A percentile compares a stretch with the other conserved stretches of the same genome.
Evolutionary conservation across 2,329 filamentous ascomycete genomes (phyloP).

Genomic region (Leptographium procerum): DNA sequence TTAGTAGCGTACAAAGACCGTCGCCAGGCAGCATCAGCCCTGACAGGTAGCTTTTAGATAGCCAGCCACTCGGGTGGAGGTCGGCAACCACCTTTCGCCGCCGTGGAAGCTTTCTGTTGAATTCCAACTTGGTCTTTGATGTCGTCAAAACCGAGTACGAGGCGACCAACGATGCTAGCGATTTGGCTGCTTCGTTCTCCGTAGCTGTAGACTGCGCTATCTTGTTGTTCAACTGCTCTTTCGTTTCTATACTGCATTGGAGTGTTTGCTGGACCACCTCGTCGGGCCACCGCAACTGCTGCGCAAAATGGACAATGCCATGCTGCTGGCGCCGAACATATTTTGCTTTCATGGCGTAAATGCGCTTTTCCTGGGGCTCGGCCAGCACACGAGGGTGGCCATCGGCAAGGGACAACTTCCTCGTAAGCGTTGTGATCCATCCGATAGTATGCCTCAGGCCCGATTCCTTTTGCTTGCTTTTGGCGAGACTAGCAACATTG

Average conservation of each 20-base stretch:
- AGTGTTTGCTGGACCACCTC: slow-evolving; percentile 11
- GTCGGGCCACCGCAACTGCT: slow-evolving; percentile 50
- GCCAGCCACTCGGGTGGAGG: slow-evolving; percentile 50
- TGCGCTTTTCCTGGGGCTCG: slow-evolving; percentile 17
- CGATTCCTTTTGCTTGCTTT: slow-evolving; percentile 15
- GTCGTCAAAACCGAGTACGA: slow-evolving; percentile 7
- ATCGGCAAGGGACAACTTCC: slow-evolving; percentile 34
- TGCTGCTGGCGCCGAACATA: slow-evolving; percentile 47
- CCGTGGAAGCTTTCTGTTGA: slow-evolving; percentile 26
- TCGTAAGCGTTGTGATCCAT: slow-evolving; percentile 49
- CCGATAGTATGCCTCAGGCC: slow-evolving; percentile 24
- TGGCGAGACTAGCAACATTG: not conserved
- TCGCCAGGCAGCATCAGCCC: slow-evolving; percentile 56
- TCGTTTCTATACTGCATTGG: not conserved
- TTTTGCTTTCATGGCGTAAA: slow-evolving; percentile 42
- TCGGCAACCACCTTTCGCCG: slow-evolving; percentile 45
- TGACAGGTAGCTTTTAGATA: slow-evolving; percentile 57
- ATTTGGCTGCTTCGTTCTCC: not conserved
- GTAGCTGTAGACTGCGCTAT: slow-evolving; percentile 18
- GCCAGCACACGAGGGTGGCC: slow-evolving; percentile 11
- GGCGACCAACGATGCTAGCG: not conserved
- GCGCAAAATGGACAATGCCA: slow-evolving; percentile 53
- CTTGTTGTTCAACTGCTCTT: slow-evolving; percentile 26
- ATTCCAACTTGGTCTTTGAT: slow-evolving; percentile 9
- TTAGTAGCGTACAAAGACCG: slow-evolving; percentile 49